A percentile compares a stretch with the other conserved stretches of the same genome.
Evolutionary conservation across 768 basidiomycete species (phyloP).

Genomic region (Suillus cothurnatus): DNA sequence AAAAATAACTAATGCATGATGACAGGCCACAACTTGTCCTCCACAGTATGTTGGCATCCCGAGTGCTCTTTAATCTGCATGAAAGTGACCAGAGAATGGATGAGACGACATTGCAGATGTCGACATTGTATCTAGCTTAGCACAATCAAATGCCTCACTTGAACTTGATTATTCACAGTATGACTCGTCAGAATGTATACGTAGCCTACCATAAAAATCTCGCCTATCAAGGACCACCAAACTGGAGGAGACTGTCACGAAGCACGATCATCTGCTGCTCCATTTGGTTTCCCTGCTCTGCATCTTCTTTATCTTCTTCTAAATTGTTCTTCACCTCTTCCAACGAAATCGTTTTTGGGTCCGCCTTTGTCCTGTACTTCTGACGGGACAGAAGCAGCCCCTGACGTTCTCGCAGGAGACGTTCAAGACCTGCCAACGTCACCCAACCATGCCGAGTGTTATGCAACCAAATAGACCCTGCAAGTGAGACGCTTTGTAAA

Average conservation of each 20-base stretch:
- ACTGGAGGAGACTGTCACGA: background rate
- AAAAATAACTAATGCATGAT: background rate
- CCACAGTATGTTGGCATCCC: background rate
- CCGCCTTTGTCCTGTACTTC: constrained; percentile 8
- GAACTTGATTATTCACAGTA: background rate
- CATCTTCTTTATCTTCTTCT: background rate
- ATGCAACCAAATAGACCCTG: constrained; percentile 21
- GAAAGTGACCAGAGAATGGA: background rate
- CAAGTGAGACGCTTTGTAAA: constrained; percentile 26
- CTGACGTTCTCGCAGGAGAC: constrained; percentile 11
- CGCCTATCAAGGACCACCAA: background rate
- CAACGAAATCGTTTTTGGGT: background rate
- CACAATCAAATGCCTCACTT: background rate
- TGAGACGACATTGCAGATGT: background rate
- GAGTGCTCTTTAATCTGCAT: background rate
- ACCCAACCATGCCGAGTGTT: constrained; percentile 24
- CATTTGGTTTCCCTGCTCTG: background rate
- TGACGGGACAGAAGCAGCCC: constrained; percentile 6
- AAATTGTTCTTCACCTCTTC: background rate
- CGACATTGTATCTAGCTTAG: background rate
- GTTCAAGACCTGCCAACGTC: constrained; percentile 15
- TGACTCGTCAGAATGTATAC: background rate
- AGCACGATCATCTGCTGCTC: constrained; percentile 1
- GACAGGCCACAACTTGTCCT: background rate
- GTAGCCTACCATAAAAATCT: background rate